Conservation (phyloP, 2,329 filamentous ascomycete species). For the Nemania sp. region DNA sequence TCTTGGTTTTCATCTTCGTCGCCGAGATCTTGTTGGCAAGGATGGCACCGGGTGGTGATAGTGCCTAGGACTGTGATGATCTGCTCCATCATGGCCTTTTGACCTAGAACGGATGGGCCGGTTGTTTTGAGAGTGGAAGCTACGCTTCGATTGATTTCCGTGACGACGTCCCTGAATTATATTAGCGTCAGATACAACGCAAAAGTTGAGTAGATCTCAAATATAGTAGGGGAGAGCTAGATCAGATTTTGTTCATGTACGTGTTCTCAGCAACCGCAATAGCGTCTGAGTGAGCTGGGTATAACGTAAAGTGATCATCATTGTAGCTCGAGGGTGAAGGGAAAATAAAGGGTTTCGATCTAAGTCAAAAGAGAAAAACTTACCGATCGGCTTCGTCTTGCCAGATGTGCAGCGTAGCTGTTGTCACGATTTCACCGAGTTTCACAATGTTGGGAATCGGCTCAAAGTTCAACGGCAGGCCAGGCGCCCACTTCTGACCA, state of each 20-base stretch:
- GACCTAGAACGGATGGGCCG: constrained; percentile 84
- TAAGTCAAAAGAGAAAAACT: constrained; percentile 57
- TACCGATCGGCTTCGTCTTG: constrained; percentile 93
- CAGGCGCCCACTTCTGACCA: constrained; percentile 87
- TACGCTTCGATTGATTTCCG: constrained; percentile 94
- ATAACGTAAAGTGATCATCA: constrained; percentile 94
- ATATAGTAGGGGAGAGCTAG: constrained; percentile 20
- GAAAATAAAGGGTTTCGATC: constrained; percentile 29
- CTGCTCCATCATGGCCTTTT: constrained; percentile 79
- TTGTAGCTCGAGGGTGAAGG: constrained; percentile 53
- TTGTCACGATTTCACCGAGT: constrained; percentile 87
- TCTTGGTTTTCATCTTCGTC: constrained; percentile 81
- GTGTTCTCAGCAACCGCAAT: constrained; percentile 91
- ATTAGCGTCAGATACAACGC: constrained; percentile 36
- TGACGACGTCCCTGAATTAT: constrained; percentile 79
- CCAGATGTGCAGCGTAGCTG: constrained; percentile 87
- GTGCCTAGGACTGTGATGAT: constrained; percentile 79
- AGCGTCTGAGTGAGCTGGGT: constrained; percentile 99
- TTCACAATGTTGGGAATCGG: constrained; percentile 84
- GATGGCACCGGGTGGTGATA: constrained; percentile 89
- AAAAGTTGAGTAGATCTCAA: neutral
- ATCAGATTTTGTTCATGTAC: constrained; percentile 67
- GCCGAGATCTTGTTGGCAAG: constrained; percentile 90
- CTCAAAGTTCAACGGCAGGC: constrained; percentile 83
- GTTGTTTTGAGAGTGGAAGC: constrained; percentile 91